These are phyloP conservation scores for Ophiosphaerella herpotricha DNA, from an alignment of 2,329 filamentous ascomycete species.

Conservation along the genomic window DNA sequence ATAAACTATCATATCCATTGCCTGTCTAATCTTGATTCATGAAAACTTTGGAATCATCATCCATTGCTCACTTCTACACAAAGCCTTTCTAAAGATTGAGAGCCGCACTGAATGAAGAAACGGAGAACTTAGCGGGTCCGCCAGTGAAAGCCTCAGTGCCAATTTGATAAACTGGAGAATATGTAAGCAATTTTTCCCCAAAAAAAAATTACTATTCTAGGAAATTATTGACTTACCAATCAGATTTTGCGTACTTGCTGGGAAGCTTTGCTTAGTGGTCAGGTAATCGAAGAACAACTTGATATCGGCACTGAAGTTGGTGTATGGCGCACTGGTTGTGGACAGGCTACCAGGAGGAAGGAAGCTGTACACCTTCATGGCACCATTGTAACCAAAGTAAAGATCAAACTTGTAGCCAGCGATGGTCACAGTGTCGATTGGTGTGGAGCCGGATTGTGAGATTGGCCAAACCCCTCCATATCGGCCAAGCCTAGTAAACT, in stretches of 20 bases:
- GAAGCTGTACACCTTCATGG: slow-evolving; percentile 64
- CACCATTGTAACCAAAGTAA: slow-evolving; percentile 61
- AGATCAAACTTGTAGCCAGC: slow-evolving; percentile 58
- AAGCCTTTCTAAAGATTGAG: not conserved
- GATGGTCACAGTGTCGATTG: slow-evolving; percentile 48
- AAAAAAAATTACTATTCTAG: not conserved
- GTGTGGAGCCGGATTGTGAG: not conserved
- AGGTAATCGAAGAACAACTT: slow-evolving; percentile 62
- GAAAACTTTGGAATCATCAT: too few species aligned
- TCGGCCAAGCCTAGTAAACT: slow-evolving; percentile 53
- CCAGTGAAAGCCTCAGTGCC: slow-evolving; percentile 17
- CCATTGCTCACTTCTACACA: too few species aligned
- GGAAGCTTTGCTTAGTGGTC: slow-evolving; percentile 49
- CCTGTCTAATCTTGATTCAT: too few species aligned
- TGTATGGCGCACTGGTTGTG: not conserved
- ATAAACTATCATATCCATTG: too few species aligned
- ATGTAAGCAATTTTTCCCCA: not conserved
- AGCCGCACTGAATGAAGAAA: slow-evolving; percentile 2
- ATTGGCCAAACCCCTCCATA: slow-evolving; percentile 51
- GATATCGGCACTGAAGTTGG: slow-evolving; percentile 59
- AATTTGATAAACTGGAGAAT: slow-evolving; percentile 7
- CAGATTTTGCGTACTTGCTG: slow-evolving; percentile 9
- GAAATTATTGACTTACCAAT: slow-evolving; percentile 8
- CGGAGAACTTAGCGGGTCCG: slow-evolving; percentile 9
- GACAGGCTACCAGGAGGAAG: slow-evolving; percentile 30